Conservation (phyloP, 176 grass and related monocot genomes). For the Zea luxurians region DNA sequence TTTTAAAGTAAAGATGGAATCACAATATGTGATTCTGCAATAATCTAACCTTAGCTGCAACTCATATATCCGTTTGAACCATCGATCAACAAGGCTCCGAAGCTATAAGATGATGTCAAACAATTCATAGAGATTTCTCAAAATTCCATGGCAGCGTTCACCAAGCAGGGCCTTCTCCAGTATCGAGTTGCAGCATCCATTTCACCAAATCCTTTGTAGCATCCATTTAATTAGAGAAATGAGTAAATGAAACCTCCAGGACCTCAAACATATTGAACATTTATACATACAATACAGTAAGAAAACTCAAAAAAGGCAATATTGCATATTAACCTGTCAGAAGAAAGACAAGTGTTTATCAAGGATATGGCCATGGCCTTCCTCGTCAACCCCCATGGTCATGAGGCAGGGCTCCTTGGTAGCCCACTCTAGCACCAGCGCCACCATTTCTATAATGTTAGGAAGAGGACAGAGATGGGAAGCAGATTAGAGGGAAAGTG, state of each 20-base stretch:
- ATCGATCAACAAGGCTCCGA: constrained; percentile 74
- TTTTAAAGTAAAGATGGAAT: constrained; percentile 16
- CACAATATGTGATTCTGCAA: constrained; percentile 12
- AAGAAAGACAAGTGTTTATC: no score
- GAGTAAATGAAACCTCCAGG: constrained; percentile 83
- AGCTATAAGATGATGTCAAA: constrained; percentile 91
- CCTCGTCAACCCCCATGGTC: no score
- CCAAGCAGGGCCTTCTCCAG: constrained; percentile 85
- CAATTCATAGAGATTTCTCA: constrained; percentile 67
- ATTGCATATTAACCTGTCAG: no score
- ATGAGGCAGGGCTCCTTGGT: no score
- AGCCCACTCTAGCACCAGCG: no score
- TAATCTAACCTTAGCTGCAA: constrained; percentile 75
- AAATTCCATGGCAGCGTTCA: constrained; percentile 64
- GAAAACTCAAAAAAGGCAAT: no score
- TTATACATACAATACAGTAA: no score
- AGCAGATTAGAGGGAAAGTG: no score
- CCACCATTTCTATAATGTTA: no score
- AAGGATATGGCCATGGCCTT: no score
- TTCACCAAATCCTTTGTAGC: constrained; percentile 82
- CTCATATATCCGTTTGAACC: constrained; percentile 88
- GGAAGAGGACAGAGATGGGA: no score
- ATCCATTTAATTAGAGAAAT: constrained; percentile 94
- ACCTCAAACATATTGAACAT: constrained; percentile 99
- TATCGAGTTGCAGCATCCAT: constrained; percentile 85